Evolutionary conservation across 345 rosid genomes (phyloP).

Genomic region (Salix viminalis): DNA sequence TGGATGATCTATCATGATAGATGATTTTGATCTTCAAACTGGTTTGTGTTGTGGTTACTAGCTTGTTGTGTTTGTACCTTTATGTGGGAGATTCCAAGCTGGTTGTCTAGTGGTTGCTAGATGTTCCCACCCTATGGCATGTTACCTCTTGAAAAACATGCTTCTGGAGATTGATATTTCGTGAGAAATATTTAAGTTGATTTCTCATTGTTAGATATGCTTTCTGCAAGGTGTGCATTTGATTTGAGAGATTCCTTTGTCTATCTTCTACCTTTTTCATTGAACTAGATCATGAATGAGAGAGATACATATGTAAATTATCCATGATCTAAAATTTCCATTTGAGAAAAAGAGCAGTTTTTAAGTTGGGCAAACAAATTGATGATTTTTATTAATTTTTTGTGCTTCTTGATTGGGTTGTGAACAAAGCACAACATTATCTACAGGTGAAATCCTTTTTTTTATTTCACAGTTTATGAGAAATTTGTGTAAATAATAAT

Average conservation of each 20-base stretch:
- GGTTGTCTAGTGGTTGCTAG: not conserved
- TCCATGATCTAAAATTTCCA: not conserved
- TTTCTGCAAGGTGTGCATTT: not conserved
- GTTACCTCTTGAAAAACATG: not conserved
- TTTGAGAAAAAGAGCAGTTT: not conserved
- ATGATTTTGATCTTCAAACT: not conserved
- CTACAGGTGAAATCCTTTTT: not conserved
- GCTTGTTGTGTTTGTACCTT: not conserved
- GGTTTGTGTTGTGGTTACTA: not conserved
- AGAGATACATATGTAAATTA: not conserved
- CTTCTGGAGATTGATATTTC: not conserved
- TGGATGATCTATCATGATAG: not conserved
- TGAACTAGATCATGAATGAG: not conserved
- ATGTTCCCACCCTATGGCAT: not conserved
- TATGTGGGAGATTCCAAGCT: not conserved
- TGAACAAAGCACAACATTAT: not conserved
- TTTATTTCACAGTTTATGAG: not conserved
- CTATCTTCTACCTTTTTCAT: not conserved
- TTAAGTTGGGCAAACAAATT: slow-evolving; percentile 1
- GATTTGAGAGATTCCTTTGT: not conserved
- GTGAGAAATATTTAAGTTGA: too few relatives aligned
- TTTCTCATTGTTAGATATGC: not conserved
- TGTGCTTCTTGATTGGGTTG: not conserved
- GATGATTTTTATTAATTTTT: not conserved
- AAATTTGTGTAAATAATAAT: not conserved